phyloP scores from a whole-genome alignment of 495 filamentous ascomycete species.

The Penicillium maclennaniae region DNA sequence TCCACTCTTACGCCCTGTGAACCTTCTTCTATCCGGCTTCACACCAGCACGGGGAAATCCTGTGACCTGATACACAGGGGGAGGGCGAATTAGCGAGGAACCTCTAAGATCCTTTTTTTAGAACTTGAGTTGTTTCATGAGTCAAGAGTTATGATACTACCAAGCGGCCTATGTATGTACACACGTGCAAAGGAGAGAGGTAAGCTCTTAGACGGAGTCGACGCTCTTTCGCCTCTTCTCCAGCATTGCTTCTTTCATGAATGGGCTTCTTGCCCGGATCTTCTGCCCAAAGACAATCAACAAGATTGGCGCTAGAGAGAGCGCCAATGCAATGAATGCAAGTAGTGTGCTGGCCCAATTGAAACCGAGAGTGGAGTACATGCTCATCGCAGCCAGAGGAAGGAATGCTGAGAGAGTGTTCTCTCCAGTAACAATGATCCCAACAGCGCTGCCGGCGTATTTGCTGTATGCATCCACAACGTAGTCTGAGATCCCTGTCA shows the following conservation, averaged over 20 bases:
- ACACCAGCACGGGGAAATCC: background rate
- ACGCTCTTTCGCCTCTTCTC: constrained; percentile 25
- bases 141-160: background rate
- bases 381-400: constrained; percentile 38
- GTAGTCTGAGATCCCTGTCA: constrained; percentile 30
- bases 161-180: background rate
- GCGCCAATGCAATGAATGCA: constrained; percentile 32
- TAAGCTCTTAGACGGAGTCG: constrained; percentile 17
- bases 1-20: background rate
- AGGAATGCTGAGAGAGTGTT: constrained; percentile 35
- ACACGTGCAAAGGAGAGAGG: background rate
- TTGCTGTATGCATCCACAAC: constrained; percentile 32
- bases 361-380: constrained; percentile 41
- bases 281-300: constrained; percentile 26
- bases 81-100: no score
- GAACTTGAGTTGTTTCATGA: background rate
- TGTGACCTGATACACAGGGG: background rate
- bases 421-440: constrained; percentile 34
- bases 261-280: constrained; percentile 32
- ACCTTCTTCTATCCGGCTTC: background rate
- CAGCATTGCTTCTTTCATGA: constrained; percentile 35
- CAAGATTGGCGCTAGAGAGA: constrained; percentile 32
- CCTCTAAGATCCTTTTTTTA: background rate
- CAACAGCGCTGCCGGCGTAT: constrained; percentile 35
- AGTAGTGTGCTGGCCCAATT: constrained; percentile 44